Evolutionary conservation across 2,329 filamentous ascomycete species (phyloP).

Genomic region (Emmonsiellopsis sp.): DNA sequence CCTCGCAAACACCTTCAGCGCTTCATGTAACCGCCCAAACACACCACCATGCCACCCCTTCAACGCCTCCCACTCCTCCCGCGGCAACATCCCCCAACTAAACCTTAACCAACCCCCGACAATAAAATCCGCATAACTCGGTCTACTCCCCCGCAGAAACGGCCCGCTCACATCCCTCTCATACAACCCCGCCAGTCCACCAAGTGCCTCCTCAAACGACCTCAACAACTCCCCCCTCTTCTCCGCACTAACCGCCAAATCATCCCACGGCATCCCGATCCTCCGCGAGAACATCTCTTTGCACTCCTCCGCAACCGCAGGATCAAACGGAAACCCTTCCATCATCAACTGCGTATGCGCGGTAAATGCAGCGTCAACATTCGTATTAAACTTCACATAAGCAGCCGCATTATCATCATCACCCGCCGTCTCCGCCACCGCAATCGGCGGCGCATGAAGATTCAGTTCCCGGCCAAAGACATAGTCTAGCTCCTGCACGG

Average conservation of each 20-base stretch:
- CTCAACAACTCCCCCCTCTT: slow-evolving; percentile 29
- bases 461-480: slow-evolving; percentile 27
- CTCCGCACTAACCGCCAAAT: slow-evolving; percentile 30
- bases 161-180: slow-evolving; percentile 33
- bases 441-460: slow-evolving; percentile 15
- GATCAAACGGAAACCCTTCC: slow-evolving; percentile 43
- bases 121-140: slow-evolving; percentile 49
- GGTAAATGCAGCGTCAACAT: slow-evolving; percentile 48
- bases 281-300: slow-evolving; percentile 44
- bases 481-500: slow-evolving; percentile 35
- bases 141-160: slow-evolving; percentile 39
- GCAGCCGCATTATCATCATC: slow-evolving; percentile 11
- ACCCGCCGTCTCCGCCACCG: not conserved
- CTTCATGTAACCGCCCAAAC: slow-evolving; percentile 44
- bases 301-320: slow-evolving; percentile 34
- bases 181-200: slow-evolving; percentile 36
- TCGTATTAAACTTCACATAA: slow-evolving; percentile 45
- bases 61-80: slow-evolving; percentile 41
- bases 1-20: slow-evolving; percentile 31
- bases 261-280: slow-evolving; percentile 36
- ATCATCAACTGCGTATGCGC: slow-evolving; percentile 34
- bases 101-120: slow-evolving; percentile 50
- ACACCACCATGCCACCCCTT: slow-evolving; percentile 42
- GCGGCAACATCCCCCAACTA: slow-evolving; percentile 32
- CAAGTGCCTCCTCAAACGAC: slow-evolving; percentile 36